Evolutionary conservation across 2,329 filamentous ascomycete genomes (phyloP).

Genomic region (Periconia sp.): DNA sequence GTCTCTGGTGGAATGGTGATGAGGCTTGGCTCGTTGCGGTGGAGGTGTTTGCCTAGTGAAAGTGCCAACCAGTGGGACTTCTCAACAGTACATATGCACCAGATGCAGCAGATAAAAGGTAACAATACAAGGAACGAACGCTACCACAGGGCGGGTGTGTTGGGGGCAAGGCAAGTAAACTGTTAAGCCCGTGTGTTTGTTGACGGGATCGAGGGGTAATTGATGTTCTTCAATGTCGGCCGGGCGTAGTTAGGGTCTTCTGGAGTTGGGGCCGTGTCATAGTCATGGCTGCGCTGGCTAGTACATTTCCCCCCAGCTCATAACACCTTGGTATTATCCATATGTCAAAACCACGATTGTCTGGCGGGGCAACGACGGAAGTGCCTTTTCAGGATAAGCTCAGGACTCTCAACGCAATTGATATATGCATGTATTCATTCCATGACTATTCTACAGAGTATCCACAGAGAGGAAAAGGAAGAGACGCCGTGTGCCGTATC

Average conservation of each 20-base stretch:
- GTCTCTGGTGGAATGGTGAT: slow-evolving; percentile 1
- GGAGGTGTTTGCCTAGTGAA: slow-evolving; percentile 1
- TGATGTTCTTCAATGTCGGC: not conserved
- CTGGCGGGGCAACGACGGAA: too few relatives aligned
- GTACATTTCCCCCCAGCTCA: not conserved
- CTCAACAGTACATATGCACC: not conserved
- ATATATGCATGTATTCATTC: not conserved
- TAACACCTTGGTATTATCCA: not conserved
- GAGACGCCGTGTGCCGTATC: not conserved
- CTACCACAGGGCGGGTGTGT: not conserved
- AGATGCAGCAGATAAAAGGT: not conserved
- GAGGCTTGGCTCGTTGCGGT: slow-evolving; percentile 8
- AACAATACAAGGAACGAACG: slow-evolving; percentile 1
- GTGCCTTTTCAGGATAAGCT: too few relatives aligned
- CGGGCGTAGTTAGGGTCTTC: too few relatives aligned
- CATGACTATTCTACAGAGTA: slow-evolving; percentile 5
- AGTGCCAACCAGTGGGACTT: not conserved
- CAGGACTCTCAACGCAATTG: too few relatives aligned
- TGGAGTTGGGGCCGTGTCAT: not conserved
- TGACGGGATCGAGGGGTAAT: slow-evolving; percentile 6
- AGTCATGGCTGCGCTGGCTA: not conserved
- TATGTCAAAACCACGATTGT: too few relatives aligned
- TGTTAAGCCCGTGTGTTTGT: slow-evolving; percentile 9
- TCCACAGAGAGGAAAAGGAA: not conserved
- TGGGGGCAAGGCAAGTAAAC: not conserved